These are phyloP conservation scores for Lachancea cidri DNA, from an alignment of 805 yeast genomes.

Conservation along the genomic window DNA sequence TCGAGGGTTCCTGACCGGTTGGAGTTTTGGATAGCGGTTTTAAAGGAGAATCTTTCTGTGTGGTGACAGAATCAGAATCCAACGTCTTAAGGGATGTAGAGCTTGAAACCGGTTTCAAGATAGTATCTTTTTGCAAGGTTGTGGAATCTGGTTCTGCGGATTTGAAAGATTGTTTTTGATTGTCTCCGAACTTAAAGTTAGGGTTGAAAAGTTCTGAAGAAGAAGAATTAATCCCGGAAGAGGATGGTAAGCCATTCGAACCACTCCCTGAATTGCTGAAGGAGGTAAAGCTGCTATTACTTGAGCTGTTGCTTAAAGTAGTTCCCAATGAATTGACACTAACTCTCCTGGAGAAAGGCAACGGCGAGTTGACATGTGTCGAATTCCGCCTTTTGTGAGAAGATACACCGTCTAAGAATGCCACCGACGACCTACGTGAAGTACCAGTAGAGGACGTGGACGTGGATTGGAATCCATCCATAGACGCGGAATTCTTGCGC, in stretches of 20 bases:
- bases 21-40: background rate
- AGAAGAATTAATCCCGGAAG: background rate
- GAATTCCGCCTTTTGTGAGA: slow-evolving; percentile 1
- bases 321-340: slow-evolving; percentile 2
- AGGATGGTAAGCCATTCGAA: background rate
- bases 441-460: slow-evolving; percentile 1
- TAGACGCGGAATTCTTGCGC: slow-evolving; percentile 1
- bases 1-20: background rate
- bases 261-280: background rate
- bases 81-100: background rate
- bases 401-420: slow-evolving; percentile 3
- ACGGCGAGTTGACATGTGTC: slow-evolving; percentile 1
- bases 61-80: background rate
- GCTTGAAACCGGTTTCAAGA: background rate
- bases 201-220: slow-evolving; percentile 2
- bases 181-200: slow-evolving; percentile 4
- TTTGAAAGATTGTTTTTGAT: background rate
- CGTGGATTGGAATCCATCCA: slow-evolving; percentile 1
- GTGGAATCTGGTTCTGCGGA: background rate
- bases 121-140: background rate
- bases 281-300: slow-evolving; percentile 5
- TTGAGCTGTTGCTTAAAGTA: slow-evolving; percentile 3
- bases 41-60: background rate
- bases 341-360: background rate
- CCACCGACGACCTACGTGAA: slow-evolving; percentile 7